These are phyloP conservation scores for Cryptosporidium viatorum DNA, from an alignment of 169 alveolate genomes.

Conservation along the genomic window DNA sequence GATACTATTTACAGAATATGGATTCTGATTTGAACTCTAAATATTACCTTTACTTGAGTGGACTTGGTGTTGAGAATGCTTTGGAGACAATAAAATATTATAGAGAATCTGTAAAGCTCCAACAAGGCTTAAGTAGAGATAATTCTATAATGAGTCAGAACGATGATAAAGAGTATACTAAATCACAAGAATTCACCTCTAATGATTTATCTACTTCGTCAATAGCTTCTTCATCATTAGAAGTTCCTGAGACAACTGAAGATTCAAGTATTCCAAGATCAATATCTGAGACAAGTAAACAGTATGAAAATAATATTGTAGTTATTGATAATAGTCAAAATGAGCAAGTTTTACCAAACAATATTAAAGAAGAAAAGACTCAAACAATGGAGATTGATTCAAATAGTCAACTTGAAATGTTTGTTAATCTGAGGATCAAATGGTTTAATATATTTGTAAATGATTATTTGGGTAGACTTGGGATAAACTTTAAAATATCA, in stretches of 20 bases:
- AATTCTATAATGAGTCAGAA: background rate
- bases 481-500: constrained; percentile 12
- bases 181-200: background rate
- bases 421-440: background rate
- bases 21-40: background rate
- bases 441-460: constrained; percentile 54
- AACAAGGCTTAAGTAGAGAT: background rate
- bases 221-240: constrained; percentile 25
- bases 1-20: constrained; percentile 11
- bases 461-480: constrained; percentile 57
- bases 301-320: background rate
- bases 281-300: background rate
- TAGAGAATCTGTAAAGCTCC: background rate
- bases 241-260: background rate
- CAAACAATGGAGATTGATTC: background rate
- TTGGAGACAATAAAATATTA: constrained; percentile 16
- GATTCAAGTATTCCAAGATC: constrained; percentile 6
- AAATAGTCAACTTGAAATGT: background rate
- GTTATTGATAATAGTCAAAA: background rate
- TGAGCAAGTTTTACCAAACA: background rate
- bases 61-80: constrained; percentile 6
- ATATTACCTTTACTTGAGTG: constrained; percentile 7
- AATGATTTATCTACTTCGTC: constrained; percentile 5
- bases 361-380: background rate
- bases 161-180: background rate